Evolutionary conservation across 1,284 basidiomycete genomes (phyloP).

Genomic region (Naganishia sp.): DNA sequence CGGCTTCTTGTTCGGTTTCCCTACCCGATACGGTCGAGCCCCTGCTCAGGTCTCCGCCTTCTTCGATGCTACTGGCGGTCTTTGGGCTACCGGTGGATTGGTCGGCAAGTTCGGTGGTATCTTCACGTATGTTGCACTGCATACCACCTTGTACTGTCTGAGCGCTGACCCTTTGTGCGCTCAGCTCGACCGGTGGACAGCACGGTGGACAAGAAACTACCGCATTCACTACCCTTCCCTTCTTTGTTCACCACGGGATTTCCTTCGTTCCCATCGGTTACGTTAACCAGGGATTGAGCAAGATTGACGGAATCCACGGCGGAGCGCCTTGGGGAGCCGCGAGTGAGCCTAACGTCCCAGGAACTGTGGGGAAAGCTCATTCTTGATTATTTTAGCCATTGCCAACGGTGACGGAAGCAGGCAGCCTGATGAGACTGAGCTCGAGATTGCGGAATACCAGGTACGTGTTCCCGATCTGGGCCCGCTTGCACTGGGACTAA

Average conservation of each 20-base stretch:
- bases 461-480: slow-evolving; percentile 42
- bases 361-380: not conserved
- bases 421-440: slow-evolving; percentile 64
- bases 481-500: not conserved
- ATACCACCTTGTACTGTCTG: not conserved
- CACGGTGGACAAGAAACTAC: slow-evolving; percentile 60
- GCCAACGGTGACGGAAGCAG: slow-evolving; percentile 66
- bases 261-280: slow-evolving; percentile 77
- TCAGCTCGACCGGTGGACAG: slow-evolving; percentile 43
- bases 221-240: slow-evolving; percentile 65
- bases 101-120: slow-evolving; percentile 74
- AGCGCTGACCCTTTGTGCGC: slow-evolving; percentile 38
- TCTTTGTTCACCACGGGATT: slow-evolving; percentile 77
- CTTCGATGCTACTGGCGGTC: slow-evolving; percentile 71
- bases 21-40: slow-evolving; percentile 64
- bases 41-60: slow-evolving; percentile 58
- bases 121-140: slow-evolving; percentile 57
- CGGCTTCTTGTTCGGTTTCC: slow-evolving; percentile 65
- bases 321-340: slow-evolving; percentile 68
- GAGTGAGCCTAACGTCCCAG: slow-evolving; percentile 40
- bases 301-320: slow-evolving; percentile 68
- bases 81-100: slow-evolving; percentile 71
- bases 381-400: slow-evolving; percentile 51
- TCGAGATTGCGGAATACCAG: slow-evolving; percentile 66
- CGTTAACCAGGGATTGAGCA: slow-evolving; percentile 61